A percentile compares a stretch with the other conserved stretches of the same genome.
Evolutionary conservation across 2,329 filamentous ascomycete genomes (phyloP).

Genomic region (Parastagonospora nodorum): DNA sequence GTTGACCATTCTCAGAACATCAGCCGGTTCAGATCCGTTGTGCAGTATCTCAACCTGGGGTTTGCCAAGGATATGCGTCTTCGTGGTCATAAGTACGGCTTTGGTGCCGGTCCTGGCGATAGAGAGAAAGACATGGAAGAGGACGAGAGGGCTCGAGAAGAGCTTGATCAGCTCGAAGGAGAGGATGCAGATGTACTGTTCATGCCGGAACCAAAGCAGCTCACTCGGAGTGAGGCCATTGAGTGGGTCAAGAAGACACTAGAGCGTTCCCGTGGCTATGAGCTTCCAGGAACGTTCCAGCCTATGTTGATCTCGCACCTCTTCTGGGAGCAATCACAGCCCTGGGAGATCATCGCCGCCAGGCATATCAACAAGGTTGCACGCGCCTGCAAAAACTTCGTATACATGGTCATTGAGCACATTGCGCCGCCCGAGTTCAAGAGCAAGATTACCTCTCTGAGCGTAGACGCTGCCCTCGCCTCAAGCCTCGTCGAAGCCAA

Average conservation of each 20-base stretch:
- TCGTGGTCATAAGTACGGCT: conserved; percentile 48
- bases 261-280: conserved; percentile 54
- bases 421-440: conserved; percentile 50
- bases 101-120: too few species aligned
- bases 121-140: too few species aligned
- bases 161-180: too few species aligned
- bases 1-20: conserved; percentile 25
- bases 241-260: conserved; percentile 48
- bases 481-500: conserved; percentile 34
- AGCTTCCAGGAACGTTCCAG: conserved; percentile 66
- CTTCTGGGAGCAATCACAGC: conserved; percentile 62
- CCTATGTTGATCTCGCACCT: conserved; percentile 63
- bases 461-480: conserved; percentile 49
- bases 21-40: conserved; percentile 59
- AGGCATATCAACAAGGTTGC: conserved; percentile 46
- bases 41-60: conserved; percentile 56
- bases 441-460: conserved; percentile 37
- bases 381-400: conserved; percentile 38
- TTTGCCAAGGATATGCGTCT: conserved; percentile 54
- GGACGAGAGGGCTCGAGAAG: too few species aligned
- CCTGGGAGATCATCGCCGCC: conserved; percentile 55
- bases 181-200: too few species aligned
- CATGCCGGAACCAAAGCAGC: too few species aligned
- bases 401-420: conserved; percentile 42
- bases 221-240: conserved; percentile 40